A percentile compares a stretch with the other conserved stretches of the same genome.
Conservation (phyloP, 495 filamentous ascomycete genomes). For the Penicillium lagena region DNA sequence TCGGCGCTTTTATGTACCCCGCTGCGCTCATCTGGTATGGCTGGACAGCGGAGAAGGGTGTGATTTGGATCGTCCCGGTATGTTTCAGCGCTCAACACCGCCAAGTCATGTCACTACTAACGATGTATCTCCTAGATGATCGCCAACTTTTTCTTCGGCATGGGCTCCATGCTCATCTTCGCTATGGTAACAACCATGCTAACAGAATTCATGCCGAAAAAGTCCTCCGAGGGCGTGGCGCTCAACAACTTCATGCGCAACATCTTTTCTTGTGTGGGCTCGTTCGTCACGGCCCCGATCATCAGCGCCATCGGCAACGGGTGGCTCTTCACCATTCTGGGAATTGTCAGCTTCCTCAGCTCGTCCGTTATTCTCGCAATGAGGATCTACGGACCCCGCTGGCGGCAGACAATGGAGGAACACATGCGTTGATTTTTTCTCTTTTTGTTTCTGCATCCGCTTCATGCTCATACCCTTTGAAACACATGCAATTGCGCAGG, state of each 20-base stretch:
- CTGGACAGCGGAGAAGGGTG: constrained; percentile 53
- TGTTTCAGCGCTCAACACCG: constrained; percentile 29
- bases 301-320: constrained; percentile 81
- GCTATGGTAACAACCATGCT: constrained; percentile 71
- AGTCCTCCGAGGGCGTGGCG: constrained; percentile 70
- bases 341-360: constrained; percentile 50
- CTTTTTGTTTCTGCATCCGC: no score
- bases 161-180: constrained; percentile 88
- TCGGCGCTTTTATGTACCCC: constrained; percentile 72
- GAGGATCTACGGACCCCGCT: constrained; percentile 55
- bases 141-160: constrained; percentile 83
- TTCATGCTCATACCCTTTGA: not conserved
- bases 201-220: constrained; percentile 83
- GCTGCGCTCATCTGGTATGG: constrained; percentile 61
- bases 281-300: constrained; percentile 66
- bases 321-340: constrained; percentile 81
- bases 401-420: constrained; percentile 65
- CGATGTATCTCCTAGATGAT: constrained; percentile 41
- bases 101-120: constrained; percentile 4
- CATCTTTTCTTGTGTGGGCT: constrained; percentile 75
- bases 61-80: constrained; percentile 60
- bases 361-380: constrained; percentile 59
- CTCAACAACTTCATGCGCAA: constrained; percentile 75
- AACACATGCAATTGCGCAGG: no score
- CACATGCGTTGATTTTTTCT: constrained; percentile 15